phyloP scores from a whole-genome alignment of 2,329 filamentous ascomycete species.

The Stagonosporopsis vannaccii region DNA sequence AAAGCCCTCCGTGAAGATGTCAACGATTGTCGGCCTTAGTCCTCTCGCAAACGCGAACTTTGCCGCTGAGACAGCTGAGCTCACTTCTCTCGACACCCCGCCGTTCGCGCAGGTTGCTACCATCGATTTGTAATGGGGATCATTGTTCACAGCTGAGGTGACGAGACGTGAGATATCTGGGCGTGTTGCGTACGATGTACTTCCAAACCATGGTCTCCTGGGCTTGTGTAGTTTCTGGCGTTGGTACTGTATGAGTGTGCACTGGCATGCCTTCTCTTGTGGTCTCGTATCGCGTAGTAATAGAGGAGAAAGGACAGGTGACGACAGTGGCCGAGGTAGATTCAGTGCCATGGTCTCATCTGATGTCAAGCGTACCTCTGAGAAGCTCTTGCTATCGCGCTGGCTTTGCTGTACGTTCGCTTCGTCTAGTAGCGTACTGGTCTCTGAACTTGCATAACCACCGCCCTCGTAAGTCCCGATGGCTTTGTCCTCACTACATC shows the following conservation, averaged over 20 bases:
- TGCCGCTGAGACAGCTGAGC: conserved; percentile 24
- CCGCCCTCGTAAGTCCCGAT: not conserved
- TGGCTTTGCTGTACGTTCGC: conserved; percentile 3
- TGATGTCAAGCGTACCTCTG: conserved; percentile 6
- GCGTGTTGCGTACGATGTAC: conserved; percentile 20
- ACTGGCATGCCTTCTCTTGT: conserved; percentile 21
- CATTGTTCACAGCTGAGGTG: not conserved
- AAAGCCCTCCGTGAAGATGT: conserved; percentile 31
- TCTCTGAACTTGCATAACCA: conserved; percentile 26
- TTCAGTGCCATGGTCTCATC: conserved; percentile 13
- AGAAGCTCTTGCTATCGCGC: conserved; percentile 6
- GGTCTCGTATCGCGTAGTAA: not conserved
- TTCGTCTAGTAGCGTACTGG: conserved; percentile 30
- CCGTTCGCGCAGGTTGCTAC: conserved; percentile 33
- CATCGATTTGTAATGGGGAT: conserved; percentile 24
- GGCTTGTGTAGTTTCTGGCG: conserved; percentile 9
- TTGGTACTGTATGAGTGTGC: conserved; percentile 26
- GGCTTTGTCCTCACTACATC: not conserved
- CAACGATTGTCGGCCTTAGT: conserved; percentile 21
- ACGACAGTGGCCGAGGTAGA: not conserved
- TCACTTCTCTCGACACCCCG: conserved; percentile 17
- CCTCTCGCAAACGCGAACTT: conserved; percentile 31
- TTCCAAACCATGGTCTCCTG: conserved; percentile 13
- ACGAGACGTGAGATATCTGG: conserved; percentile 24
- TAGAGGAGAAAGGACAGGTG: not conserved